Percentiles rank a stretch among this genome's conserved stretches.
Conservation (phyloP, 495 filamentous ascomycete species). For the Penicillium soppii region DNA sequence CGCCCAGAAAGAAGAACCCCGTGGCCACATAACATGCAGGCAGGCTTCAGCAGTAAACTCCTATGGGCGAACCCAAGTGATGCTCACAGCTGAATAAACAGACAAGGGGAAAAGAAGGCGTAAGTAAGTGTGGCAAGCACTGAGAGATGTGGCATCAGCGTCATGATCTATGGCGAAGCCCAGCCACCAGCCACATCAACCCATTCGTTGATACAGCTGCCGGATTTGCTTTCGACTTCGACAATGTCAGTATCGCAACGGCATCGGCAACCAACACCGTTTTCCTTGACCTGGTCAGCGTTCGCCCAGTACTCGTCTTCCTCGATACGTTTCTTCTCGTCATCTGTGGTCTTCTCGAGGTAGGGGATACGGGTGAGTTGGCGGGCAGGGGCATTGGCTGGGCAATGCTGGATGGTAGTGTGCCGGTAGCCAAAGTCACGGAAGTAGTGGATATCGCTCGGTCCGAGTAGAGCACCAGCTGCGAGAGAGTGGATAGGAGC, state of each 20-base stretch:
- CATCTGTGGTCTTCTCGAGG: slow-evolving; percentile 79
- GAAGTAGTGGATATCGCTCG: slow-evolving; percentile 95
- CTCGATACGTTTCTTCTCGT: slow-evolving; percentile 84
- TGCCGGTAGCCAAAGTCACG: slow-evolving; percentile 98
- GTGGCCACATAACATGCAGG: slow-evolving; percentile 38
- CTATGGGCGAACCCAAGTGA: slow-evolving; percentile 34
- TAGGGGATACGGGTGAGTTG: slow-evolving; percentile 81
- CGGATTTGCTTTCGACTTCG: slow-evolving; percentile 95
- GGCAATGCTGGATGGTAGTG: slow-evolving; percentile 98
- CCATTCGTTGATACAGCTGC: slow-evolving; percentile 94
- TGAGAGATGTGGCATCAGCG: slow-evolving; percentile 3
- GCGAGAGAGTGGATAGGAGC: slow-evolving; percentile 98
- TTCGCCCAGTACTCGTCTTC: slow-evolving; percentile 97
- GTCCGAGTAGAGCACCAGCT: slow-evolving; percentile 80
- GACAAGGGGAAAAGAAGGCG: slow-evolving; percentile 31
- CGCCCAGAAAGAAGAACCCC: slow-evolving; percentile 38
- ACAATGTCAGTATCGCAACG: slow-evolving; percentile 98
- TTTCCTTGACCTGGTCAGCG: slow-evolving; percentile 84
- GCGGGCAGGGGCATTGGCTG: slow-evolving; percentile 88
- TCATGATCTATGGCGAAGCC: slow-evolving; percentile 60
- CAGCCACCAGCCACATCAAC: slow-evolving; percentile 96
- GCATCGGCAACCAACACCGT: slow-evolving; percentile 95
- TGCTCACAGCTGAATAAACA: slow-evolving; percentile 37
- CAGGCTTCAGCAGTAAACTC: slow-evolving; percentile 40
- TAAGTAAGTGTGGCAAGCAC: slow-evolving; percentile 31